phyloP scores from a whole-genome alignment of 768 basidiomycete genomes.

The Sarcodon sp. region DNA sequence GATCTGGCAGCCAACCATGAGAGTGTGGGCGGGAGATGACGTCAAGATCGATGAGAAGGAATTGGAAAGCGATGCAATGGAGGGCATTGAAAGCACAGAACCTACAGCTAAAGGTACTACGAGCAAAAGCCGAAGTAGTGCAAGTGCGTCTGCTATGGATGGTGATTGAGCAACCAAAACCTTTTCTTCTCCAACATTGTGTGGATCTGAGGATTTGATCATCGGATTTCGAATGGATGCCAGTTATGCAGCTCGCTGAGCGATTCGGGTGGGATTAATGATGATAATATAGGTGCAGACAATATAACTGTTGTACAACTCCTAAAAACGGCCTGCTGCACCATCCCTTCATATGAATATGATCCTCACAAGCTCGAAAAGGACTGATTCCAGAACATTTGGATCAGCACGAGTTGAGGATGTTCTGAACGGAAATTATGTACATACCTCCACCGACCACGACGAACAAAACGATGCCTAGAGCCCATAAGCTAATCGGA shows the following conservation, averaged over 20 bases:
- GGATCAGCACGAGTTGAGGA: not conserved
- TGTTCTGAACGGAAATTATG: not conserved
- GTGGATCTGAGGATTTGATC: no score
- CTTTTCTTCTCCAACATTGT: no score
- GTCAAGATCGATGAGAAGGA: conserved; percentile 78
- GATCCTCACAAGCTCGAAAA: conserved; percentile 60
- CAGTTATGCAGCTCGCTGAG: no score
- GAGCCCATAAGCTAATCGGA: conserved; percentile 63
- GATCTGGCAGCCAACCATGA: conserved; percentile 96
- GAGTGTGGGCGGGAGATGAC: conserved; percentile 86
- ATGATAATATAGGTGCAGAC: no score
- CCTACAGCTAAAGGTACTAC: not conserved
- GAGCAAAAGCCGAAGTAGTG: no score
- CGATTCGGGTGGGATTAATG: no score
- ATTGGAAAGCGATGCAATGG: conserved; percentile 70
- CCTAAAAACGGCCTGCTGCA: not conserved
- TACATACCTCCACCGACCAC: conserved; percentile 67
- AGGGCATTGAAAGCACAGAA: conserved; percentile 44
- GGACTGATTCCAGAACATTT: conserved; percentile 27
- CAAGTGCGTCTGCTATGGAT: no score
- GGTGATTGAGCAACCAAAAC: no score
- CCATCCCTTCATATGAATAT: conserved; percentile 40
- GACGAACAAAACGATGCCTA: conserved; percentile 66
- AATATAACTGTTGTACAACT: no score
- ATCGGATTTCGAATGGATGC: no score